A percentile compares a stretch with the other conserved stretches of the same genome.
phyloP scores from a whole-genome alignment of 192 early-diverging fungal genomes.

The Pilaira anomala region DNA sequence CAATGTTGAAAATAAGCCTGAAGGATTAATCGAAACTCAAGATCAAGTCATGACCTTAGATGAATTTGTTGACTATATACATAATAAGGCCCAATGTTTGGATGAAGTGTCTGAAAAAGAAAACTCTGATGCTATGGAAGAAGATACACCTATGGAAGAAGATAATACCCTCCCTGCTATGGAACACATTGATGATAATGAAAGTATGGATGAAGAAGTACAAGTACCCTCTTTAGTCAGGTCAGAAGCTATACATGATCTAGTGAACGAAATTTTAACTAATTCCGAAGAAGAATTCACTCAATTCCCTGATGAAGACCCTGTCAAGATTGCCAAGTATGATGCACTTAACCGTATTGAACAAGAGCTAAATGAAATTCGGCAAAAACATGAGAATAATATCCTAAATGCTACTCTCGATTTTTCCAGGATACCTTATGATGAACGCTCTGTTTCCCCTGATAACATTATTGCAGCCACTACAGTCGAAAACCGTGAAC shows the following conservation, averaged over 20 bases:
- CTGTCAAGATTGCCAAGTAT: constrained; percentile 7
- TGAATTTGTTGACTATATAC: constrained; percentile 2
- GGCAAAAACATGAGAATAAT: neutral
- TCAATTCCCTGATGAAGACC: constrained; percentile 1
- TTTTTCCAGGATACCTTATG: neutral
- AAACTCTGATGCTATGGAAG: neutral
- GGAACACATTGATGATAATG: too few species aligned
- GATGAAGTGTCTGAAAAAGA: neutral
- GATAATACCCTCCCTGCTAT: too few species aligned
- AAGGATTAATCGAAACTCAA: neutral
- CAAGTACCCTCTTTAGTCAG: neutral
- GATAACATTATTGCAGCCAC: neutral
- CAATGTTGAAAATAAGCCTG: too few species aligned
- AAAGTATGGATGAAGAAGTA: neutral
- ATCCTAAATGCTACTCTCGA: constrained; percentile 5
- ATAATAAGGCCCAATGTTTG: neutral
- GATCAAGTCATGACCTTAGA: neutral
- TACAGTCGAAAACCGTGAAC: constrained; percentile 22
- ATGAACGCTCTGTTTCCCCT: neutral
- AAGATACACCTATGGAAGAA: constrained; percentile 11
- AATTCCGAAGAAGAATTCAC: neutral
- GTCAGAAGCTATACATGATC: neutral
- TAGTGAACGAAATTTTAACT: neutral
- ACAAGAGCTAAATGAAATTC: constrained; percentile 8
- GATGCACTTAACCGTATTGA: constrained; percentile 11